Evolutionary conservation across 2,329 filamentous ascomycete genomes (phyloP).

Genomic region (Pseudogymnoascus sp.): DNA sequence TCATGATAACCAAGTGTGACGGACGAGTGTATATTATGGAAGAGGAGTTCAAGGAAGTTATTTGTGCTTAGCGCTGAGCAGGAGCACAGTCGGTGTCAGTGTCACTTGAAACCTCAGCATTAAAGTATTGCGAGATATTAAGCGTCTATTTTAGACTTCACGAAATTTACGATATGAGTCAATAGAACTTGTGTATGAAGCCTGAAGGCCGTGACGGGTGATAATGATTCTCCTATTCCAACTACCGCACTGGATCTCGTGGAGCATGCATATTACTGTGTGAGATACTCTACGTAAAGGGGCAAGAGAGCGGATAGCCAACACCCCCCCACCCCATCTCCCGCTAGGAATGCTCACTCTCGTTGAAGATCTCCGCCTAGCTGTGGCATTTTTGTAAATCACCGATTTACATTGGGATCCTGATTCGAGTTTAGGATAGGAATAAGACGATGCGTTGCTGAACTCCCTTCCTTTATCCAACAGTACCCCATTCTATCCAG

Average conservation of each 20-base stretch:
- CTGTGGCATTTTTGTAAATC: neutral
- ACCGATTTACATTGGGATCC: neutral
- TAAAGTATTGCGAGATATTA: neutral
- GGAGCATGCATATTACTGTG: neutral
- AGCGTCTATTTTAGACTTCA: conserved; percentile 1
- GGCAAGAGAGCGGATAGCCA: neutral
- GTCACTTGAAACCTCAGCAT: neutral
- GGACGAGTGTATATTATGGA: neutral
- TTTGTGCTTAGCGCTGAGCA: neutral
- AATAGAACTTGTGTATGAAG: neutral
- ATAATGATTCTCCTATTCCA: neutral
- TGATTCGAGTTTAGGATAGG: neutral
- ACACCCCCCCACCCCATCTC: neutral
- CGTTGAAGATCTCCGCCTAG: neutral
- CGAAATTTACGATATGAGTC: neutral
- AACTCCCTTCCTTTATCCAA: neutral
- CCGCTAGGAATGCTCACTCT: neutral
- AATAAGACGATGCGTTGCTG: neutral
- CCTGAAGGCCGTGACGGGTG: neutral
- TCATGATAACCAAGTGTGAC: conserved; percentile 50
- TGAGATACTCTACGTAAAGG: neutral
- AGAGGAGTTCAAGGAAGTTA: neutral
- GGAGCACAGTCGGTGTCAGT: neutral
- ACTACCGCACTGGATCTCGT: neutral
- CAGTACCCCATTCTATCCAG: neutral